A percentile compares a stretch with the other conserved stretches of the same genome.
These are phyloP conservation scores for Solanum dulcamara DNA, from an alignment of 257 asterid genomes.

Conservation along the genomic window DNA sequence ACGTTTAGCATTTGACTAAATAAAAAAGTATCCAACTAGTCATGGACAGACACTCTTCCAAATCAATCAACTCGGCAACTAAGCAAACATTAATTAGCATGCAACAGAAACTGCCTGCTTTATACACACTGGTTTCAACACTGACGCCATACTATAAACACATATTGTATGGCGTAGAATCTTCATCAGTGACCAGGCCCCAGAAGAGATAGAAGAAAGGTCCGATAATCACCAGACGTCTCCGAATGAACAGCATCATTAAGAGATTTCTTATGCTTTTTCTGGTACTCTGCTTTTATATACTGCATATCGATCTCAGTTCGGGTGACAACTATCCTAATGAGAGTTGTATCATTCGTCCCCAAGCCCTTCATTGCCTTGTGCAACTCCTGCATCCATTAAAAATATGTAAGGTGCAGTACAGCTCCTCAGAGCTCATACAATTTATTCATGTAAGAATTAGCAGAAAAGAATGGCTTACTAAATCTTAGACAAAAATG, in stretches of 20 bases:
- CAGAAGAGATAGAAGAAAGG: constrained; percentile 70
- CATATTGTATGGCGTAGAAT: neutral
- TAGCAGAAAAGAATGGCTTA: neutral
- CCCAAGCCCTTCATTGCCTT: constrained; percentile 97
- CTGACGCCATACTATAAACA: neutral
- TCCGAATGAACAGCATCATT: constrained; percentile 63
- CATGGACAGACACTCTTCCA: neutral
- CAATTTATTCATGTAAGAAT: neutral
- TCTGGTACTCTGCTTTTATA: constrained; percentile 76
- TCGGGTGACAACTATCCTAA: constrained; percentile 63
- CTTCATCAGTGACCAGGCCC: constrained; percentile 41
- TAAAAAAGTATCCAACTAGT: neutral
- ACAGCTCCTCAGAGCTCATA: neutral
- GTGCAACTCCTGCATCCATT: constrained; percentile 35
- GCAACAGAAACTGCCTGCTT: neutral
- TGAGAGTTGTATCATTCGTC: constrained; percentile 62
- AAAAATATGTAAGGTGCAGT: neutral
- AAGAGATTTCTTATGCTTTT: constrained; percentile 57
- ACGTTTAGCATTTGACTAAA: neutral
- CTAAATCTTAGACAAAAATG: neutral
- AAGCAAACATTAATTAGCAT: neutral
- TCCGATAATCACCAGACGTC: constrained; percentile 61
- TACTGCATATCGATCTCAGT: constrained; percentile 88
- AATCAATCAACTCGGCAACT: neutral
- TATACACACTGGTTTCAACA: neutral